Base-by-base conservation (phyloP, 495 filamentous ascomycete species). In the Lophium mytilinum region DNA sequence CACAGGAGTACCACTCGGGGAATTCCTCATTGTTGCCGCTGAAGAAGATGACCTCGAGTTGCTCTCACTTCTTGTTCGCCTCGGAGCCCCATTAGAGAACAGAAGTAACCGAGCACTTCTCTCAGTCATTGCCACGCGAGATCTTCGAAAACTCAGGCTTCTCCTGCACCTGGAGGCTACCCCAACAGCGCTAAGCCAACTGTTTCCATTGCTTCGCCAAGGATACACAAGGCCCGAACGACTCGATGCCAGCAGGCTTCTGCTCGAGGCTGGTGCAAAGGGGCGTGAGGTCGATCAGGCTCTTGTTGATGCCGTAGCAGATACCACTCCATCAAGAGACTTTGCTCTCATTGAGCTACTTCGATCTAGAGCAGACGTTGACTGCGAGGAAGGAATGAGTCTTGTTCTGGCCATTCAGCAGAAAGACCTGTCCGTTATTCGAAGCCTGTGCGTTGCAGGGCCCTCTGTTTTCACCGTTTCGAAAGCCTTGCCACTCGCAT, bases 31-130 rank as follows among this genome's bases (percentile, higher is more conserved):
- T 17, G 35, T 37, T n/a, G 52, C 56, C 9, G 61, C 59, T 11
- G 61, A 63, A 49, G 56, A 63, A 24, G 53, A 56, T 39, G 61
- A 63, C 41, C n/a, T 42, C 5, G 39, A 37, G 6, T 30, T 59
- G 15, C 52, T 56, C 37, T 52, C 57, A 37, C 40, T 63, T 11
- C 61, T 63, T 50, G 33, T 63, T 4, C 24, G 50, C 19, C 45
- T 46, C 14, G 52, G 61, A 35, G 56, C 55, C 0, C 56, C 61
- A 8, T 42, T 58, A 4, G 46, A 54, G 5, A 55, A 52, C 17
- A 49, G 42, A 1, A 49, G 49, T 37, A 43, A 14, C 36, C 35
- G 45, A 14, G 56, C 56, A 15, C 17, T 59, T 1, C 48, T 51
- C 18, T 40, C 50, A 12, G 61, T 52, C 0, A 40, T 63, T 10